phyloP scores from a whole-genome alignment of 2,329 filamentous ascomycete species.

The Westerdykella sp. region DNA sequence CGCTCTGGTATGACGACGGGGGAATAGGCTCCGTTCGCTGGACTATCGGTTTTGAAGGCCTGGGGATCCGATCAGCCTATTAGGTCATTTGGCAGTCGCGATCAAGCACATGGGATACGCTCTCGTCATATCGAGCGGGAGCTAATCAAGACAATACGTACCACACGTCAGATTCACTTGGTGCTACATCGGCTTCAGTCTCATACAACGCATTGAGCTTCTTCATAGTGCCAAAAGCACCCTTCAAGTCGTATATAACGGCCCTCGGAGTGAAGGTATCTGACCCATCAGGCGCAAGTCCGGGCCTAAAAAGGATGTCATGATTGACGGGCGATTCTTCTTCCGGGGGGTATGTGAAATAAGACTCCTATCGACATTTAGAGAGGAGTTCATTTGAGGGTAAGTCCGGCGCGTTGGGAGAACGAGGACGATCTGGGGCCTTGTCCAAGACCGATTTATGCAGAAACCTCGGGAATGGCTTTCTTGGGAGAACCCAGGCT shows the following conservation, averaged over 20 bases:
- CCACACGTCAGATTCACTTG: constrained; percentile 25
- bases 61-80: background rate
- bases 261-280: constrained; percentile 92
- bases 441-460: too few species aligned
- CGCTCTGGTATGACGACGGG: constrained; percentile 69
- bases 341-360: constrained; percentile 80
- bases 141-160: constrained; percentile 1
- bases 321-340: constrained; percentile 63
- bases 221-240: constrained; percentile 79
- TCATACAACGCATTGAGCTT: constrained; percentile 89
- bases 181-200: constrained; percentile 38
- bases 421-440: background rate
- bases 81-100: background rate
- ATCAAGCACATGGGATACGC: background rate
- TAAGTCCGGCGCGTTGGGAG: background rate
- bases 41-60: constrained; percentile 46
- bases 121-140: background rate
- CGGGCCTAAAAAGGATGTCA: constrained; percentile 82
- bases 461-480: too few species aligned
- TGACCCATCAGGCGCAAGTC: constrained; percentile 71
- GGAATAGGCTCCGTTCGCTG: constrained; percentile 63
- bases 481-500: too few species aligned
- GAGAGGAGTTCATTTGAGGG: background rate
- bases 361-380: constrained; percentile 65
- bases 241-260: constrained; percentile 91